phyloP scores from a whole-genome alignment of 2,329 filamentous ascomycete species.

The Paraphaeosphaeria minitans region DNA sequence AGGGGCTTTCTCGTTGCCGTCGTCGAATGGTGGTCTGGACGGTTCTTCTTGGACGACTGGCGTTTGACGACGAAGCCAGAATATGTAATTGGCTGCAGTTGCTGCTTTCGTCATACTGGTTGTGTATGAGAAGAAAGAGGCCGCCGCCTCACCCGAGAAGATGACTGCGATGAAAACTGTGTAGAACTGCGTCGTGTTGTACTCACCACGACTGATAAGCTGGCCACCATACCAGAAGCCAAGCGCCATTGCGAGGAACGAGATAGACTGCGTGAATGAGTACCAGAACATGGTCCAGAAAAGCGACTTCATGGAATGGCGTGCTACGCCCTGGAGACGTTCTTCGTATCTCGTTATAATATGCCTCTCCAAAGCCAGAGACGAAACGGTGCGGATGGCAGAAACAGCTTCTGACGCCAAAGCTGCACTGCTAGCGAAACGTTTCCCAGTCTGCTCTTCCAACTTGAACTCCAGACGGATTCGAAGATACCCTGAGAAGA shows the following conservation, averaged over 20 bases:
- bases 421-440: slow-evolving; percentile 61
- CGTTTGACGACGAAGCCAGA: slow-evolving; percentile 49
- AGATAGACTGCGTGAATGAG: slow-evolving; percentile 80
- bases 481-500: slow-evolving; percentile 77
- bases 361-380: slow-evolving; percentile 83
- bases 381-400: slow-evolving; percentile 90
- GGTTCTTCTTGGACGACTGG: slow-evolving; percentile 46
- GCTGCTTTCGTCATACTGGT: slow-evolving; percentile 96
- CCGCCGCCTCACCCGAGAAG: slow-evolving; percentile 88
- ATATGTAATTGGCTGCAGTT: slow-evolving; percentile 70
- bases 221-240: slow-evolving; percentile 48
- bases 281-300: slow-evolving; percentile 80
- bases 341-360: slow-evolving; percentile 71
- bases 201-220: slow-evolving; percentile 51
- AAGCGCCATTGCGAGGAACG: slow-evolving; percentile 49
- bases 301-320: slow-evolving; percentile 67
- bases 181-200: slow-evolving; percentile 85
- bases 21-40: slow-evolving; percentile 39
- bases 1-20: slow-evolving; percentile 39
- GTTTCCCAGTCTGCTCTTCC: slow-evolving; percentile 73
- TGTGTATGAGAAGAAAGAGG: slow-evolving; percentile 89
- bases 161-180: slow-evolving; percentile 85
- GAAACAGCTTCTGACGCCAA: slow-evolving; percentile 94
- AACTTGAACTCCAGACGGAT: slow-evolving; percentile 85
- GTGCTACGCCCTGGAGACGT: slow-evolving; percentile 59